A percentile compares a stretch with the other conserved stretches of the same genome.
Conservation (phyloP, 2,329 filamentous ascomycete species). For the Sphaceloma murrayae region DNA sequence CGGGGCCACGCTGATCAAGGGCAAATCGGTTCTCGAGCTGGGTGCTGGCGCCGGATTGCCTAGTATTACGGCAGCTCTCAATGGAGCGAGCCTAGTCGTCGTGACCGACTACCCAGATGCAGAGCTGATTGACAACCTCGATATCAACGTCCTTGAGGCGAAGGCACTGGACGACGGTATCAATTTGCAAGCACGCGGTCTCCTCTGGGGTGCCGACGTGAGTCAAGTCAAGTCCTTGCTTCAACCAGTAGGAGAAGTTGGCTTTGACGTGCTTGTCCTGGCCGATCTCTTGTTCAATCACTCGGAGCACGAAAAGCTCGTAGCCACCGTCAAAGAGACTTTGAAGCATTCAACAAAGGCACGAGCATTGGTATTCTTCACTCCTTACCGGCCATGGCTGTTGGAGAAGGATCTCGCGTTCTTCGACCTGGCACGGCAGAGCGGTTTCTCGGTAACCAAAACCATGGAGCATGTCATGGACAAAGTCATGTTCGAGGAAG, state of each 20-base stretch:
- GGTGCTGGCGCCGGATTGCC: constrained; percentile 74
- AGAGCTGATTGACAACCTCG: constrained; percentile 72
- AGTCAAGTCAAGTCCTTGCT: constrained; percentile 51
- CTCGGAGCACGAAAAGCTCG: constrained; percentile 69
- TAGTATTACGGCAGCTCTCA: constrained; percentile 63
- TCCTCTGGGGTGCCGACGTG: constrained; percentile 69
- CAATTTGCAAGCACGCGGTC: constrained; percentile 47
- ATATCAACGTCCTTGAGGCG: constrained; percentile 60
- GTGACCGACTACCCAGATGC: constrained; percentile 83
- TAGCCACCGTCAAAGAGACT: constrained; percentile 60
- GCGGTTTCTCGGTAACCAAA: constrained; percentile 68
- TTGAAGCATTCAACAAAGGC: constrained; percentile 48
- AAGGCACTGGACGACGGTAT: constrained; percentile 32
- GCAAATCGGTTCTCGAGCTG: constrained; percentile 71
- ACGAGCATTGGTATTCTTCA: constrained; percentile 81
- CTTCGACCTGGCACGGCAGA: constrained; percentile 64
- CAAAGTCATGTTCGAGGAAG: constrained; percentile 78
- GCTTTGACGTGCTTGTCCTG: constrained; percentile 74
- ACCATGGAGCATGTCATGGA: constrained; percentile 75
- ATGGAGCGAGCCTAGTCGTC: constrained; percentile 58
- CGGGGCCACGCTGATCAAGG: constrained; percentile 49
- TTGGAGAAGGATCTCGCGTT: constrained; percentile 75
- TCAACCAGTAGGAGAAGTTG: constrained; percentile 26
- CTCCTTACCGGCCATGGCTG: constrained; percentile 86
- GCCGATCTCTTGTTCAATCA: constrained; percentile 89